Percentiles rank a stretch among this genome's conserved stretches.
phyloP scores from a whole-genome alignment of 306 rosid genomes.

The Astragalus membranaceus region DNA sequence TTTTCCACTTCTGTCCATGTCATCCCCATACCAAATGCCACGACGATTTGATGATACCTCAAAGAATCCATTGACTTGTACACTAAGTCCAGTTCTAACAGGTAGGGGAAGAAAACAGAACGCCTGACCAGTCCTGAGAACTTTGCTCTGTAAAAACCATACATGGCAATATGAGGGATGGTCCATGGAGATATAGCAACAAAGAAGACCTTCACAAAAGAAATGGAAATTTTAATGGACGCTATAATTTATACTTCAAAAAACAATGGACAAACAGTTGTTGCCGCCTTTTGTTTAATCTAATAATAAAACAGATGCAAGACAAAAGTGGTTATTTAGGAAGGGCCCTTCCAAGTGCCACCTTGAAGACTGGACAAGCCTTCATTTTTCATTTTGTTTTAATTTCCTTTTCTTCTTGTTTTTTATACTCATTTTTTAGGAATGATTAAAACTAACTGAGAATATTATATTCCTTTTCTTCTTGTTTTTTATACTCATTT shows the following conservation, averaged over 20 bases:
- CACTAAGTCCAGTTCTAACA: constrained; percentile 80
- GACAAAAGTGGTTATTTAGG: not conserved
- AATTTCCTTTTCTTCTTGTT: not conserved
- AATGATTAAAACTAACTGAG: not conserved
- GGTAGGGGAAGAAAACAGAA: constrained; percentile 98
- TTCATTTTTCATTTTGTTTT: not conserved
- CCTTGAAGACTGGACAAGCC: constrained; percentile 15
- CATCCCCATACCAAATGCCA: constrained; percentile 98
- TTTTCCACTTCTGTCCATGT: constrained; percentile 97
- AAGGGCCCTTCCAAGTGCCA: constrained; percentile 2
- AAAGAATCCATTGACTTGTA: constrained; percentile 94
- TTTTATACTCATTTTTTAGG: not conserved
- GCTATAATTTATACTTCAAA: constrained; percentile 14
- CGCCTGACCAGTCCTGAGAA: constrained; percentile 74
- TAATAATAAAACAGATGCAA: not conserved
- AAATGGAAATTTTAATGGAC: not conserved
- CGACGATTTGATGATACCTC: constrained; percentile 97
- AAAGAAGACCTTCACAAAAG: constrained; percentile 15
- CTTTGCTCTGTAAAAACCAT: constrained; percentile 56
- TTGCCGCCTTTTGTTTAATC: not conserved
- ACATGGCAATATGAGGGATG: constrained; percentile 30
- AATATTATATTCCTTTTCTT: not conserved
- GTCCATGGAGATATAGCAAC: constrained; percentile 12
- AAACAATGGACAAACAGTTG: not conserved
- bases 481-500: not conserved